A percentile compares a stretch with the other conserved stretches of the same genome.
Conservation (phyloP, 352 stramenopile species). For the Pythium diclinum region DNA sequence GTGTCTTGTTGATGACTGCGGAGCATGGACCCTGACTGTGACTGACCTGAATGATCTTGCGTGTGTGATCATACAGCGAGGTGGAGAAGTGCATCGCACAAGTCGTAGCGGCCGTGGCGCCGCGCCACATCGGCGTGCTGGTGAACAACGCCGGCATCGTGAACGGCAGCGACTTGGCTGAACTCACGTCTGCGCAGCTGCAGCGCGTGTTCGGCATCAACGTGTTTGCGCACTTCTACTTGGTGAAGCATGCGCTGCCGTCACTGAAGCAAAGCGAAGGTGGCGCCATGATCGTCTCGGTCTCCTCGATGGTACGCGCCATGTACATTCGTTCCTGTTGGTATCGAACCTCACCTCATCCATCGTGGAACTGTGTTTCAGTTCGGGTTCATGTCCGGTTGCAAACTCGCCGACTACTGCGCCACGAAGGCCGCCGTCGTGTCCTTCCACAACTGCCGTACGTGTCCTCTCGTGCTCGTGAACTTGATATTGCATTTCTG, state of each 20-base stretch:
- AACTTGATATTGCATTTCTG: too few species aligned
- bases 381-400: slow-evolving; percentile 6
- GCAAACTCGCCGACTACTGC: slow-evolving; percentile 63
- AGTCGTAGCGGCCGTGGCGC: slow-evolving; percentile 15
- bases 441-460: slow-evolving; percentile 62
- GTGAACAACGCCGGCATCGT: slow-evolving; percentile 40
- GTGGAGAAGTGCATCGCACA: slow-evolving; percentile 21
- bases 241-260: slow-evolving; percentile 27
- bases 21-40: background rate
- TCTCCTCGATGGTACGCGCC: slow-evolving; percentile 28
- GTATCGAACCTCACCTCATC: too few species aligned
- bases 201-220: slow-evolving; percentile 32
- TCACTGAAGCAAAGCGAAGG: slow-evolving; percentile 23
- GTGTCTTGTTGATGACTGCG: background rate
- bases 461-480: too few species aligned
- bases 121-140: slow-evolving; percentile 25
- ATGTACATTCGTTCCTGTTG: background rate
- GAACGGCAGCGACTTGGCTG: slow-evolving; percentile 18
- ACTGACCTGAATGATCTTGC: background rate
- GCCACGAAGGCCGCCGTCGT: slow-evolving; percentile 68
- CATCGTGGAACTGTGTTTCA: too few species aligned
- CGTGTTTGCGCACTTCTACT: slow-evolving; percentile 33
- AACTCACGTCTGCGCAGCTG: slow-evolving; percentile 26
- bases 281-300: slow-evolving; percentile 29
- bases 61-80: slow-evolving; percentile 8